Evolutionary conservation across 1,284 basidiomycete genomes (phyloP).

Genomic region (Porogramme epimiltina): DNA sequence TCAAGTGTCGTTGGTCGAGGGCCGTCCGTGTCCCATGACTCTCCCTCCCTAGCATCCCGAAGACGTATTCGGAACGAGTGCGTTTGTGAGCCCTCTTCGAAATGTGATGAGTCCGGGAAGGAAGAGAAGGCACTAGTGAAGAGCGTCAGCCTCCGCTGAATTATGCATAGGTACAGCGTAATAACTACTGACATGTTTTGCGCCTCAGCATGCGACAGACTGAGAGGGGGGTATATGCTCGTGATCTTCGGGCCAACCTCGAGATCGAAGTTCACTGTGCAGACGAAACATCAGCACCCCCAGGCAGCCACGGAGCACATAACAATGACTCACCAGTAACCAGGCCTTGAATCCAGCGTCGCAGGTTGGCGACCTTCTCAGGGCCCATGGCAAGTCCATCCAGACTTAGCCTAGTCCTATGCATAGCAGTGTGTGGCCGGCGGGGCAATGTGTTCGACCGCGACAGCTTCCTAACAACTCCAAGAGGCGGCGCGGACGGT

Average conservation of each 20-base stretch:
- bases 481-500: conserved; percentile 5
- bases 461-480: conserved; percentile 24
- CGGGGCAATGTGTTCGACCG: conserved; percentile 46
- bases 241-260: conserved; percentile 86
- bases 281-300: conserved; percentile 2
- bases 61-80: conserved; percentile 77
- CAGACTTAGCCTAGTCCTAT: conserved; percentile 21
- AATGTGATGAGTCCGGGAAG: conserved; percentile 89
- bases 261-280: conserved; percentile 88
- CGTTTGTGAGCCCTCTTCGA: conserved; percentile 71
- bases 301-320: too few relatives aligned
- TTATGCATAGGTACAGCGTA: neutral
- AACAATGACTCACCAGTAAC: conserved; percentile 56
- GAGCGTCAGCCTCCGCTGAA: conserved; percentile 10
- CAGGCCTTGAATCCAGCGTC: conserved; percentile 79
- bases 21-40: conserved; percentile 26
- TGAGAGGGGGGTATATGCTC: conserved; percentile 66
- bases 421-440: conserved; percentile 20
- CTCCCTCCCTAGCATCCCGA: conserved; percentile 28
- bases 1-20: conserved; percentile 49
- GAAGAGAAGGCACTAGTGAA: conserved; percentile 83
- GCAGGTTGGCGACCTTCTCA: conserved; percentile 53
- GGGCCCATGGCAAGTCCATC: conserved; percentile 44
- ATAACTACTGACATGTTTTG: conserved; percentile 78
- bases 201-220: conserved; percentile 64